phyloP scores from a whole-genome alignment of 75 land plant species.

The Cunninghamia lanceolata region DNA sequence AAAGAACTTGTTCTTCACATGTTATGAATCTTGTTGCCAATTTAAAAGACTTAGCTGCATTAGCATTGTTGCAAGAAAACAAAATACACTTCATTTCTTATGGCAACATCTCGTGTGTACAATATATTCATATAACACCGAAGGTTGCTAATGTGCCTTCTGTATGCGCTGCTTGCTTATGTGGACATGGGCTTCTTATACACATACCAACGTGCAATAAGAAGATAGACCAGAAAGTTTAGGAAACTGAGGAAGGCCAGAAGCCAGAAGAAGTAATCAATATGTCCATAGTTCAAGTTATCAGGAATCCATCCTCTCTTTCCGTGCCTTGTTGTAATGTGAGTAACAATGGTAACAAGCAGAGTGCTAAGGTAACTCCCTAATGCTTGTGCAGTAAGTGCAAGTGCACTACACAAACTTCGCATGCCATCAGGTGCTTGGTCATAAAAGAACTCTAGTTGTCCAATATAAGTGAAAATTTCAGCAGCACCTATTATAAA shows the following conservation, averaged over 20 bases:
- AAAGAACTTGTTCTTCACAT: neutral
- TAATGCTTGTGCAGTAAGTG: conserved; percentile 57
- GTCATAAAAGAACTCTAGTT: conserved; percentile 54
- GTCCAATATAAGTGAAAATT: conserved; percentile 48
- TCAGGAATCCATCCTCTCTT: conserved; percentile 79
- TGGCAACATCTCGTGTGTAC: neutral
- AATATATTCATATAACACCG: neutral
- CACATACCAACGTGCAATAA: conserved; percentile 39
- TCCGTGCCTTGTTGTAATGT: conserved; percentile 44
- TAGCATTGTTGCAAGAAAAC: neutral
- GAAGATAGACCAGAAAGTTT: conserved; percentile 42
- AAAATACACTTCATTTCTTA: neutral
- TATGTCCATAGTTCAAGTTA: conserved; percentile 72
- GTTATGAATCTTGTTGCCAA: neutral
- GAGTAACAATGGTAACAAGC: conserved; percentile 61
- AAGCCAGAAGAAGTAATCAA: conserved; percentile 78
- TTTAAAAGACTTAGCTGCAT: neutral
- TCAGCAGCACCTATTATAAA: conserved; percentile 48
- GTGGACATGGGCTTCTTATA: conserved; percentile 30
- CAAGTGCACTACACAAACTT: conserved; percentile 63
- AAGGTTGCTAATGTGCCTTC: neutral
- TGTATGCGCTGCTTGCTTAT: neutral
- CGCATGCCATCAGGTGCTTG: conserved; percentile 80
- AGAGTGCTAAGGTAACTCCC: conserved; percentile 74
- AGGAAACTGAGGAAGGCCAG: conserved; percentile 55